Conservation (phyloP, 495 filamentous ascomycete species). For the Clohesyomyces aquaticus region DNA sequence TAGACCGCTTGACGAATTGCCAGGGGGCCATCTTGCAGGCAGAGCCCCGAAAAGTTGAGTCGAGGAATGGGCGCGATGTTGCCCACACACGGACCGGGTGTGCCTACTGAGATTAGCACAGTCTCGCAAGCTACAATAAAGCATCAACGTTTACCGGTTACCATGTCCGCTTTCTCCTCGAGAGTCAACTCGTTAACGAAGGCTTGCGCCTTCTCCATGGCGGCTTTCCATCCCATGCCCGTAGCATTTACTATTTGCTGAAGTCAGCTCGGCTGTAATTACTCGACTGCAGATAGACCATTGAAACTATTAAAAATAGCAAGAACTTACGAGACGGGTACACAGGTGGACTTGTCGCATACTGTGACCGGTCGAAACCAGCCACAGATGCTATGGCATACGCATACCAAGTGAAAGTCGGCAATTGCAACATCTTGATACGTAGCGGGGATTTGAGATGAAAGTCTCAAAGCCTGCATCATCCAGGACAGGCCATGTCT, state of each 20-base stretch:
- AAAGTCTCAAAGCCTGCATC: not conserved
- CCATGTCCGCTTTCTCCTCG: slow-evolving; percentile 64
- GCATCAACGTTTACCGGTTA: slow-evolving; percentile 41
- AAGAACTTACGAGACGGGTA: slow-evolving; percentile 42
- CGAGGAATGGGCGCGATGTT: slow-evolving; percentile 57
- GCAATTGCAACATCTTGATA: not conserved
- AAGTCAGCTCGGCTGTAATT: slow-evolving; percentile 5
- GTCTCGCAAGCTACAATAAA: not conserved
- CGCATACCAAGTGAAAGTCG: not conserved
- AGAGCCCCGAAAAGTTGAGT: slow-evolving; percentile 64
- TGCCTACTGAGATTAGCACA: slow-evolving; percentile 20
- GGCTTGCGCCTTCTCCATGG: slow-evolving; percentile 51
- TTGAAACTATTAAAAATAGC: not conserved
- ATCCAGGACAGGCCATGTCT: too few relatives aligned
- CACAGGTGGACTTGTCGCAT: slow-evolving; percentile 33
- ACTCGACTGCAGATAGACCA: too few relatives aligned
- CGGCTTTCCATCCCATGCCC: slow-evolving; percentile 29
- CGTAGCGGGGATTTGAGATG: not conserved
- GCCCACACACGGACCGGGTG: slow-evolving; percentile 54
- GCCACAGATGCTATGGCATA: slow-evolving; percentile 1
- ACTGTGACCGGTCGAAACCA: not conserved
- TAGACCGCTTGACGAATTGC: slow-evolving; percentile 64
- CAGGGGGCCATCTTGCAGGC: slow-evolving; percentile 66
- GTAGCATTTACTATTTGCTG: slow-evolving; percentile 52
- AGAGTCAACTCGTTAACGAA: slow-evolving; percentile 61